Percentiles rank a stretch among this genome's conserved stretches.
Conservation (phyloP, 2,329 filamentous ascomycete genomes). For the Cryphonectria parasitica region DNA sequence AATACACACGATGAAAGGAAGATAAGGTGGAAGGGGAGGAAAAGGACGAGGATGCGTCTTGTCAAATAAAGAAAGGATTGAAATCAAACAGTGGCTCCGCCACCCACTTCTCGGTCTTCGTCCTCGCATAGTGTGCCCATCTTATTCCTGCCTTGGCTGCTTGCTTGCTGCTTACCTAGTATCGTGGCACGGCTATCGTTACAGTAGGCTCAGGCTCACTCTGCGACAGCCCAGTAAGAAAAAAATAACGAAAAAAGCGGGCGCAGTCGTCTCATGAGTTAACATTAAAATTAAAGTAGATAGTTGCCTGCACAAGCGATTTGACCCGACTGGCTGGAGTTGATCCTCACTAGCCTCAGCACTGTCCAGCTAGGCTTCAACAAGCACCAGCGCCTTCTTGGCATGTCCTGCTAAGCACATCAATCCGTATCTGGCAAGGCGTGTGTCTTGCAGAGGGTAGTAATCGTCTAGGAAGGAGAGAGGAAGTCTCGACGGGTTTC, state of each 20-base stretch:
- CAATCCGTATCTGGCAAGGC: neutral
- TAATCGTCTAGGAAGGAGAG: neutral
- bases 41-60: neutral
- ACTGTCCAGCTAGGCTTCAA: neutral
- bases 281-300: neutral
- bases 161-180: neutral
- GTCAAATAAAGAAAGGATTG: neutral
- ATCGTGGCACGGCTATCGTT: neutral
- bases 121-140: neutral
- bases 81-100: neutral
- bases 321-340: neutral
- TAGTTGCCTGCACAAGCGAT: slow-evolving; percentile 1
- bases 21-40: neutral
- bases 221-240: neutral
- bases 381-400: neutral
- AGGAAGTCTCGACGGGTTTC: neutral
- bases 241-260: neutral
- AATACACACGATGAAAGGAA: neutral
- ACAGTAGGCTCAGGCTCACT: neutral
- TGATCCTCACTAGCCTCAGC: neutral
- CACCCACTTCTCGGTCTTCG: neutral
- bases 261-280: neutral
- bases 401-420: neutral
- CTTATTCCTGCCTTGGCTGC: neutral
- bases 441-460: neutral